Evolutionary conservation across 805 yeast species (phyloP), one percentile per base, ranked within the genome.

Genomic region (Barnettozyma pratensis): DNA sequence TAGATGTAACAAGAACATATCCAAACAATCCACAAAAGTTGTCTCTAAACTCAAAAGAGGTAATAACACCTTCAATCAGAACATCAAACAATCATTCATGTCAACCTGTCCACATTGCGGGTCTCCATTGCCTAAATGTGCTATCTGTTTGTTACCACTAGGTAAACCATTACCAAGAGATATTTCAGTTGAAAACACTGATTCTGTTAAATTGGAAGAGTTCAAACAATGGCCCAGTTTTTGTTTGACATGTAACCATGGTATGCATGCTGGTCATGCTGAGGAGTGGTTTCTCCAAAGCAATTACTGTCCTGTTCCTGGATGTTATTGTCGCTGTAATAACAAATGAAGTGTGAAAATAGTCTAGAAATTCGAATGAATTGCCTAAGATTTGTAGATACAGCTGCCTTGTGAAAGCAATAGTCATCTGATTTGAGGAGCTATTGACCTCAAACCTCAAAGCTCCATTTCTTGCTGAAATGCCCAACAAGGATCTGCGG

Each of bases 191-290:
- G 40, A 45, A 9, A 49, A 48, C 25, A 39, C 30, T 2, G 56
- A 55, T 1, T 61, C 60, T n/a, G 59, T 51, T 26, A 56, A 48
- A 30, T 29, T 54, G 4, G 49, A 55, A 28, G 58, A 59, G 50
- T 79, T 86, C 62, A 77, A 81, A 50, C 85, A 85, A 53, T 89
- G 96, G 96, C 90, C 92, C 56, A 87, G 94, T 56, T 89, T 89
- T 67, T 92, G 99, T 60, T 68, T 92, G 54, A 79, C 83, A 34
- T 92, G 99, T 63, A 88, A 86, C 61, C 99, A 92, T 59, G 96
- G 97, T 1, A 83, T 83, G 79, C 99, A 92, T 68, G 90, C 96
- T 0, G 90, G 86, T 4, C 99, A 92, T 64, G 97, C 97, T 0
- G 90, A 87, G 54, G 95, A 91, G 59, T 92, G 99, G 99, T 92